Evolutionary conservation across 192 early-diverging fungal genomes (phyloP).

Genomic region (Podila horticola): DNA sequence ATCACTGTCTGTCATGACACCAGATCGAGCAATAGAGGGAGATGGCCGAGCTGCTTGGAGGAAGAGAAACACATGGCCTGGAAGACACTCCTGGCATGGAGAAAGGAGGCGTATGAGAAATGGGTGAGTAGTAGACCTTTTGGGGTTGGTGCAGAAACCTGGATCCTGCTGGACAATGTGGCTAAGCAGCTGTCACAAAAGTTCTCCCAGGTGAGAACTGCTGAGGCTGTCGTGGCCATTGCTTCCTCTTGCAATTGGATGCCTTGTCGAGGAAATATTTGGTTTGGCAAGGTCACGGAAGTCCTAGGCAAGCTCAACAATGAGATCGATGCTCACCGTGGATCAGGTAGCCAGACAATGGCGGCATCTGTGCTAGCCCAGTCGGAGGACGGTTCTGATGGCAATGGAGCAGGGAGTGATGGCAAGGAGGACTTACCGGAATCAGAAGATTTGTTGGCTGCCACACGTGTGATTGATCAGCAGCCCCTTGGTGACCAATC

Average conservation of each 20-base stretch:
- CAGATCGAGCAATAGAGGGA: not conserved
- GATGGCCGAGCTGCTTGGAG: not conserved
- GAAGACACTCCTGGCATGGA: slow-evolving; percentile 4
- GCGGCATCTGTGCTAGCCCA: slow-evolving; percentile 1
- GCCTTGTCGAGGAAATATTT: not conserved
- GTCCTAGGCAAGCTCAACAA: slow-evolving; percentile 15
- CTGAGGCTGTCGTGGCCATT: not conserved
- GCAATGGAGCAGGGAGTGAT: slow-evolving; percentile 4
- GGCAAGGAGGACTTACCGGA: not conserved
- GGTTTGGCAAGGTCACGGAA: not conserved
- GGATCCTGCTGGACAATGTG: slow-evolving; percentile 9
- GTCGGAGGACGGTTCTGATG: not conserved
- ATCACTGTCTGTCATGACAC: not conserved
- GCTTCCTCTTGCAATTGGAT: slow-evolving; percentile 4
- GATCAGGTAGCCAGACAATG: slow-evolving; percentile 7
- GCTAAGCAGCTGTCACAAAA: slow-evolving; percentile 12
- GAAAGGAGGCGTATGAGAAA: slow-evolving; percentile 13
- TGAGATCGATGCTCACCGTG: slow-evolving; percentile 7
- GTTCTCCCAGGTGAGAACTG: slow-evolving; percentile 6
- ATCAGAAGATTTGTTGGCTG: not conserved
- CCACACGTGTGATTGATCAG: not conserved
- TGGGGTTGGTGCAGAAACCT: not conserved
- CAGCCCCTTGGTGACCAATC: not conserved
- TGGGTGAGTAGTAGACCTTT: slow-evolving; percentile 3
- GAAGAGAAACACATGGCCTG: slow-evolving; percentile 3